A percentile compares a stretch with the other conserved stretches of the same genome.
Conservation (phyloP, 1,139 yeast species). For the Nakaseomyces delphensis region DNA sequence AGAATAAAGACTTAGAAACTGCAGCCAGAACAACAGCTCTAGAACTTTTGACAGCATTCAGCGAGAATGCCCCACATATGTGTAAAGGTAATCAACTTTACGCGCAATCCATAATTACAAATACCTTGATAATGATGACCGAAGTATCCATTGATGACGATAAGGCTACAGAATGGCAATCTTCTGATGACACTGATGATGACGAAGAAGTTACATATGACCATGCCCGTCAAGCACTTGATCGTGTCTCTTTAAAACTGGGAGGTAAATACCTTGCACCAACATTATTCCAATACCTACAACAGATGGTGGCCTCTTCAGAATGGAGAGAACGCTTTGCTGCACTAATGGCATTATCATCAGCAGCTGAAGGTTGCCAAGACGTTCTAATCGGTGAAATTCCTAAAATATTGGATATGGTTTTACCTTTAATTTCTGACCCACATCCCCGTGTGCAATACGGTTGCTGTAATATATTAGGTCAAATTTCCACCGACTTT, state of each 20-base stretch:
- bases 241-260: slow-evolving; percentile 74
- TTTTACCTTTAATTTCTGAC: slow-evolving; percentile 73
- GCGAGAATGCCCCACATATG: slow-evolving; percentile 93
- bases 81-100: slow-evolving; percentile 73
- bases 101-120: slow-evolving; percentile 61
- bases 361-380: slow-evolving; percentile 96
- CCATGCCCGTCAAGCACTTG: slow-evolving; percentile 90
- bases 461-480: slow-evolving; percentile 93
- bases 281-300: slow-evolving; percentile 78
- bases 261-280: slow-evolving; percentile 79
- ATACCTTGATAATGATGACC: slow-evolving; percentile 77
- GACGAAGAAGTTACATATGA: slow-evolving; percentile 83
- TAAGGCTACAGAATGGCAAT: slow-evolving; percentile 74
- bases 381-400: slow-evolving; percentile 80
- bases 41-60: slow-evolving; percentile 79
- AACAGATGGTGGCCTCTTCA: slow-evolving; percentile 64
- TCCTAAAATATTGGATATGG: slow-evolving; percentile 71
- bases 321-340: slow-evolving; percentile 96
- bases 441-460: slow-evolving; percentile 91
- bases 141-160: slow-evolving; percentile 89
- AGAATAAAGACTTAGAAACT: slow-evolving; percentile 71
- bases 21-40: slow-evolving; percentile 76
- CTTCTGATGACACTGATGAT: slow-evolving; percentile 70
- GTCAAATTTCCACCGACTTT: slow-evolving; percentile 97
- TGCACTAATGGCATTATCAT: slow-evolving; percentile 90